Evolutionary conservation across 2,329 filamentous ascomycete species (phyloP), one percentile per base, ranked within the genome.

Genomic region (Xylaria polymorpha): DNA sequence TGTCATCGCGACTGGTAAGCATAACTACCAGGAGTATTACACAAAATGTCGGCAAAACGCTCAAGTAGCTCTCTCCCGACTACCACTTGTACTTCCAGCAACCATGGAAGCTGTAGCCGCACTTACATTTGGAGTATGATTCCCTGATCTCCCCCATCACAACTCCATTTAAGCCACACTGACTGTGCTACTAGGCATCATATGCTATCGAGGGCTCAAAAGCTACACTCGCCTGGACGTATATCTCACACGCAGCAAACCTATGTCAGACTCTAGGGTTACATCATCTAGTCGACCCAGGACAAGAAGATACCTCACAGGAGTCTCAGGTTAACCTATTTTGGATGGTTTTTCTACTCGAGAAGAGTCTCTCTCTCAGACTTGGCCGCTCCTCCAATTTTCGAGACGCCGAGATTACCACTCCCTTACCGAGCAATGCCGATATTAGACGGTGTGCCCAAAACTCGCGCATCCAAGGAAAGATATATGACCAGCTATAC

Each of bases 321-420:
- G 44, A 39, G 22, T 46, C 62, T 5, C 72, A 74, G 41, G 64
- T 73, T 32, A 67, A 68, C 46, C 66, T 82, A 0, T 82, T 82
- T 68, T 81, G 79, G 80, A 71, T 75, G 1, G 75, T 82, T 6
- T 80, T 79, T 46, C 74, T 69, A 10, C 69, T 81, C 5, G 81
- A 82, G 22, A 81, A 79, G 39, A 76, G 79, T 0, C 71, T 82
- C 2, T 80, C 80, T 2, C 70, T 82, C 15, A 75, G 81, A 12
- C 71, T 81, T 10, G 77, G 79, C 9, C 75, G 80, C 0, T 73
- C 75, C 9, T 79, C 81, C 1, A 77, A 71, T 18, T 75, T 82
- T 41, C 73, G 73, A 5, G 80, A 82, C 56, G 22, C 67, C 53
- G 79, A 81, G 18, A 75, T 81, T 9, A 74, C 73, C 14, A 64